Base-by-base conservation (phyloP, 371 early-diverging fungal species). In the Actinomortierella wolfii region DNA sequence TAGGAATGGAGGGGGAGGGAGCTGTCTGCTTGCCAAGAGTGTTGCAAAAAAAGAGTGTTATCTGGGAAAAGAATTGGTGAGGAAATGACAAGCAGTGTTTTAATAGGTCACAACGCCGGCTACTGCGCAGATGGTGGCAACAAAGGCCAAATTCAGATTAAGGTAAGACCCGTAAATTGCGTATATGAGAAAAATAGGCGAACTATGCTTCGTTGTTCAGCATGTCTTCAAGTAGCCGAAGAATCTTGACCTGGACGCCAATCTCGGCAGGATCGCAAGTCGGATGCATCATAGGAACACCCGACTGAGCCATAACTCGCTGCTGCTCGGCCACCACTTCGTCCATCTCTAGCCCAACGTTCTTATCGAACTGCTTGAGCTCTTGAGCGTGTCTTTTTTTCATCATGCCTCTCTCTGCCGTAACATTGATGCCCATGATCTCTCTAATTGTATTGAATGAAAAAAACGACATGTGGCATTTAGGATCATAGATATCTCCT, bases 211-310 rank as follows among this genome's bases (percentile, higher is more conserved):
- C n/a, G n/a, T n/a, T n/a, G n/a, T 69, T 52, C 3, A 71, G 48
- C 73, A 66, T 71, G 20, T 71, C 73, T 20, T 71, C 67, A 1
- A 71, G 18, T 13, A 71, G 25, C 18, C 73, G 61, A n/a, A 71
- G 59, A 20, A 71, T 63, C 17, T 56, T 61, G 23, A 71, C 66
- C 51, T 71, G 73, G 0, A 59, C 26, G 0, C 53, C 50, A 34
- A 71, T 62, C 67, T 52, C 55, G 39, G 29, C 29, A 0, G 63
- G 67, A 44, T 71, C 67, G 11, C 48, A 44, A 5, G 73, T 66
- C 1, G 23, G 7, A 0, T 40, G 23, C 63, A 71, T 62, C 56
- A 59, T 59, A 0, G 73, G 73, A 1, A 71, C 56, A n/a, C 54
- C 46, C 17, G 59, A 34, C 23, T 49, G 58, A 2, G 59, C 45